Evolutionary conservation across 208 protist species (phyloP).

Genomic region (Leishmania aethiopica): DNA sequence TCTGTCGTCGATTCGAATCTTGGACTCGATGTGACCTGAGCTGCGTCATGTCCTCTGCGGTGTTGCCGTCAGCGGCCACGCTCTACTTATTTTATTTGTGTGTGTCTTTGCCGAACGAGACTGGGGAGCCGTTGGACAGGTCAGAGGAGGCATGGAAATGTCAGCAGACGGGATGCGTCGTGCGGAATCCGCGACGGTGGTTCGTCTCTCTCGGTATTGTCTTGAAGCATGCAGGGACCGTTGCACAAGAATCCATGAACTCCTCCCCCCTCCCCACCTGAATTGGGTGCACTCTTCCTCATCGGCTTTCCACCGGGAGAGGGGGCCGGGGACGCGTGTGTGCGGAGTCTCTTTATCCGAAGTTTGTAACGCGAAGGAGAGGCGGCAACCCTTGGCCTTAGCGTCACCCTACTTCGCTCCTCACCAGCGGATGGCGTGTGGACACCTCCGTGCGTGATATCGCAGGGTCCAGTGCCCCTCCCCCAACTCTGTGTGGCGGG

Average conservation of each 20-base stretch:
- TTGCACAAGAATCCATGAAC: neutral
- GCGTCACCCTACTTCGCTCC: no score
- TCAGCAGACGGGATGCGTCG: neutral
- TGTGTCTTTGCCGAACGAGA: neutral
- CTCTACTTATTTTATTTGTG: neutral
- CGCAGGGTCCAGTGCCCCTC: neutral
- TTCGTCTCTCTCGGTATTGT: neutral
- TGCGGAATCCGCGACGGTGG: neutral
- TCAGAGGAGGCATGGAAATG: neutral
- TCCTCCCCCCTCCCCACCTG: no score
- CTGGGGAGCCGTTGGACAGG: neutral
- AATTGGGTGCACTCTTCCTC: no score
- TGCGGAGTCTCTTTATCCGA: neutral
- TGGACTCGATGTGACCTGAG: neutral
- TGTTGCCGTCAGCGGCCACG: no score
- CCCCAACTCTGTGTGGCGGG: neutral
- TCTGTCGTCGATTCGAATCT: neutral
- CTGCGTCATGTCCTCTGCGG: no score
- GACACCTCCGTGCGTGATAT: neutral
- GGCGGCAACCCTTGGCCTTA: neutral
- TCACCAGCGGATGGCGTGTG: no score
- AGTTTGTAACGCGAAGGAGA: neutral
- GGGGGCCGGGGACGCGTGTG: neutral
- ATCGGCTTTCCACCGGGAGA: no score
- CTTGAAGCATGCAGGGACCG: neutral